A percentile compares a stretch with the other conserved stretches of the same genome.
These are phyloP conservation scores for Aegilops umbellulata DNA, from an alignment of 176 grass and related monocot species.

Conservation along the genomic window DNA sequence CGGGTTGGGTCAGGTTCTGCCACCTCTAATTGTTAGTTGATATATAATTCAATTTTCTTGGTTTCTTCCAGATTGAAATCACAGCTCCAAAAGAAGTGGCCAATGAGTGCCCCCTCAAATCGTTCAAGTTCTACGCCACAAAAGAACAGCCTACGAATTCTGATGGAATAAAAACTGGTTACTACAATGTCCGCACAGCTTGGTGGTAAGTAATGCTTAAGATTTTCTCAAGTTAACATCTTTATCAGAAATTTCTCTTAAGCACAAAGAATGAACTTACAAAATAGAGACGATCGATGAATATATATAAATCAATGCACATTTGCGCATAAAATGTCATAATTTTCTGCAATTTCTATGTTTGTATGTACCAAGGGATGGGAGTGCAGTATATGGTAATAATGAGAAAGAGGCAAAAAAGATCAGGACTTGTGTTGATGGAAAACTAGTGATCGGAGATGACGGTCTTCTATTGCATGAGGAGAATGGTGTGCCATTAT, in stretches of 20 bases:
- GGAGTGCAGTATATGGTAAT: conserved; percentile 50
- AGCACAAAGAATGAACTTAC: conserved; percentile 3
- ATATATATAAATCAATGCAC: neutral
- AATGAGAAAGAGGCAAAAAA: conserved; percentile 14
- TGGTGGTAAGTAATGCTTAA: conserved; percentile 48
- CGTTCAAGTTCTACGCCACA: conserved; percentile 50
- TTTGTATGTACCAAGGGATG: conserved; percentile 44
- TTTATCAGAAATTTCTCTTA: conserved; percentile 17
- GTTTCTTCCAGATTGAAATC: conserved; percentile 42
- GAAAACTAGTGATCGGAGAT: conserved; percentile 46
- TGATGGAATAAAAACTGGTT: conserved; percentile 40
- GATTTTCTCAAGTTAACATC: neutral
- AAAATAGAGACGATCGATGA: neutral
- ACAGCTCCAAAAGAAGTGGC: conserved; percentile 41
- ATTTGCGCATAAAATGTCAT: neutral
- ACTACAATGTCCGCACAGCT: conserved; percentile 39
- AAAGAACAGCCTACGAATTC: conserved; percentile 43
- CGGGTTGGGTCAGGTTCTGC: neutral
- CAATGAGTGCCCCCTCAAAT: conserved; percentile 53
- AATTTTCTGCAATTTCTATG: conserved; percentile 17
- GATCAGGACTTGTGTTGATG: conserved; percentile 55
- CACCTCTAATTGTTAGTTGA: conserved; percentile 15
- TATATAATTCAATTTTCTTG: conserved; percentile 18
- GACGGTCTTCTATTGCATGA: conserved; percentile 49
- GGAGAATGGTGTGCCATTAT: conserved; percentile 33